These are phyloP conservation scores for Alisma plantagoaquatica DNA, from an alignment of 106 monocot genomes.

Conservation along the genomic window DNA sequence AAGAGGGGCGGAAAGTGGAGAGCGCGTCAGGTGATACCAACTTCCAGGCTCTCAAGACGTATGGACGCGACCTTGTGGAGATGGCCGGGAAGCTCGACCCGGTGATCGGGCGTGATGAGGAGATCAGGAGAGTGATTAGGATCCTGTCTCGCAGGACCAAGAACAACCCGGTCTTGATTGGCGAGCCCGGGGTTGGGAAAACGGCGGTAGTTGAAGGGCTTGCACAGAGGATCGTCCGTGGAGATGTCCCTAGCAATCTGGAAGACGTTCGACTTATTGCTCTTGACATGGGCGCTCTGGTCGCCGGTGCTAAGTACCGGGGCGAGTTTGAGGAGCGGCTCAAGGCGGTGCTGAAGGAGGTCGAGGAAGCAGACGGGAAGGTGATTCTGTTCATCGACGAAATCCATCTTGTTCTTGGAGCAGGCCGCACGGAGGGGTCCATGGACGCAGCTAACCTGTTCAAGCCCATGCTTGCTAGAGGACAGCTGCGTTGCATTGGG, in stretches of 20 bases:
- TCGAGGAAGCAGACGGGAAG: slow-evolving; percentile 55
- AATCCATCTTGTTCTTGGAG: slow-evolving; percentile 63
- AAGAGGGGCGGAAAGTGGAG: slow-evolving; percentile 41
- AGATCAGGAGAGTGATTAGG: slow-evolving; percentile 40
- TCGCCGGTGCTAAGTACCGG: slow-evolving; percentile 54
- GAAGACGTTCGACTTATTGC: slow-evolving; percentile 45
- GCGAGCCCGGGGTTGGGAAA: slow-evolving; percentile 75
- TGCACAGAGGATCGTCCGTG: slow-evolving; percentile 54
- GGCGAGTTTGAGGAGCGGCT: slow-evolving; percentile 64
- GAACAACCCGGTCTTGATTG: slow-evolving; percentile 64
- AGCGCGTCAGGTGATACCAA: slow-evolving; percentile 50
- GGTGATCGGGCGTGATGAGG: slow-evolving; percentile 58
- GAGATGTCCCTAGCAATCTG: slow-evolving; percentile 55
- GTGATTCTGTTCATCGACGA: slow-evolving; percentile 73
- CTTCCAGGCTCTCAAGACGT: slow-evolving; percentile 52
- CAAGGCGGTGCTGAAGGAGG: slow-evolving; percentile 59
- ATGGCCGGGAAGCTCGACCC: slow-evolving; percentile 57
- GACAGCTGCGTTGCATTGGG: slow-evolving; percentile 38
- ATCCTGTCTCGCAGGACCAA: slow-evolving; percentile 51
- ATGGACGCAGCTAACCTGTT: slow-evolving; percentile 65
- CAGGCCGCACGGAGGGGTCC: slow-evolving; percentile 45
- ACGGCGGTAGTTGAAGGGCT: slow-evolving; percentile 68
- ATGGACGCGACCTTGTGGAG: slow-evolving; percentile 54
- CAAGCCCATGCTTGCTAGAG: slow-evolving; percentile 62
- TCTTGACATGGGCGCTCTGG: slow-evolving; percentile 54